phyloP scores from a whole-genome alignment of 2,329 filamentous ascomycete species.

The Cytospora paraplurivora region DNA sequence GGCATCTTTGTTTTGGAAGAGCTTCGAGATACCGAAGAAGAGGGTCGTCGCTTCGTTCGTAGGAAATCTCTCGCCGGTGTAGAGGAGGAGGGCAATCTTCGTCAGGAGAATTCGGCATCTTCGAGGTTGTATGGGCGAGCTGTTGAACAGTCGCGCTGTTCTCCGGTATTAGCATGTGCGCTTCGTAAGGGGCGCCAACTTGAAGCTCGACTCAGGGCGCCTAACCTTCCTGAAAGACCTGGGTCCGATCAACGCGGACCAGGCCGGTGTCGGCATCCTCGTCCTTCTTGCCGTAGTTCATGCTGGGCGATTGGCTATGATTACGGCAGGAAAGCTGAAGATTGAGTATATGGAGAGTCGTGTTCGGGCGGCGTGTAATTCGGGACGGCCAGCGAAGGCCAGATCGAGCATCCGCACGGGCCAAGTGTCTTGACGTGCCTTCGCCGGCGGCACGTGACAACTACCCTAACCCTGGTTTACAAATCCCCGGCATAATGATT shows the following conservation, averaged over 20 bases:
- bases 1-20: conserved; percentile 99
- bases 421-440: conserved; percentile 8
- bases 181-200: conserved; percentile 30
- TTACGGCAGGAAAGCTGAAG: conserved; percentile 27
- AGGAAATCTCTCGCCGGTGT: conserved; percentile 95
- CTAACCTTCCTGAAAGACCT: conserved; percentile 97
- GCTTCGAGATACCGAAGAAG: conserved; percentile 98
- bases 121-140: conserved; percentile 92
- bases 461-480: neutral
- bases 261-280: conserved; percentile 93
- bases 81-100: conserved; percentile 94
- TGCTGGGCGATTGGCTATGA: conserved; percentile 51
- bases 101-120: conserved; percentile 97
- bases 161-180: conserved; percentile 39
- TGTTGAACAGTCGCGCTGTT: conserved; percentile 94
- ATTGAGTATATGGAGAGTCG: conserved; percentile 14
- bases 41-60: conserved; percentile 96
- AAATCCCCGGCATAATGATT: neutral
- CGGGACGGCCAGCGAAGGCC: conserved; percentile 20
- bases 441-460: neutral
- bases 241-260: conserved; percentile 96
- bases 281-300: conserved; percentile 99
- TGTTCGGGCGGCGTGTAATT: conserved; percentile 16
- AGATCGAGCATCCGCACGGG: conserved; percentile 19
- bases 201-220: conserved; percentile 29